These are phyloP conservation scores for Strobilomyces echinocephalus DNA, from an alignment of 768 basidiomycete genomes.

Conservation along the genomic window DNA sequence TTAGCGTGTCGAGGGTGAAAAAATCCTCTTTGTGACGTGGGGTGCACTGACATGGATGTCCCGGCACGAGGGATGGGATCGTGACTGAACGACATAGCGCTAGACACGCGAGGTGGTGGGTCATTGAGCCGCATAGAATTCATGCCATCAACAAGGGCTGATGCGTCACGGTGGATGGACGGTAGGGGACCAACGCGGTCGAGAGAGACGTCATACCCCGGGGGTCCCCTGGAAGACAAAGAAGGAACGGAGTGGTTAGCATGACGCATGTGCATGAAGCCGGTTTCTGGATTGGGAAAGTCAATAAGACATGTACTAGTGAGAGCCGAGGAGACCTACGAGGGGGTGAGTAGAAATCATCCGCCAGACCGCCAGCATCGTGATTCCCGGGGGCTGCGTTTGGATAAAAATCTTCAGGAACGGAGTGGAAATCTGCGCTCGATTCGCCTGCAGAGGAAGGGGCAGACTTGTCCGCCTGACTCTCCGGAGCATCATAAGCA, in stretches of 20 bases:
- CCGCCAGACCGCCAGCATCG: conserved; percentile 2
- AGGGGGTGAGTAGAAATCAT: conserved; percentile 18
- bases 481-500: conserved; percentile 27
- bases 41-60: conserved; percentile 53
- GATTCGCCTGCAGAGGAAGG: conserved; percentile 4
- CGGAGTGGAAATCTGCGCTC: conserved; percentile 1
- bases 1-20: conserved; percentile 39
- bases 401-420: conserved; percentile 2
- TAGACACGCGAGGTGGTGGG: conserved; percentile 29
- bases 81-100: conserved; percentile 22
- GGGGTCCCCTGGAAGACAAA: conserved; percentile 36
- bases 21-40: conserved; percentile 27
- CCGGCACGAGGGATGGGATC: conserved; percentile 53
- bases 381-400: conserved; percentile 5
- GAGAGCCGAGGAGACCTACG: conserved; percentile 17
- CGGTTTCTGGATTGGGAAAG: conserved; percentile 12
- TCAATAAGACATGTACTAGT: conserved; percentile 6
- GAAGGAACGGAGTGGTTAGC: conserved; percentile 47
- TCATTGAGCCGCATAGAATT: conserved; percentile 51
- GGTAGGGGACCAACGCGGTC: conserved; percentile 28
- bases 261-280: conserved; percentile 42
- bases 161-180: conserved; percentile 38
- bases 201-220: conserved; percentile 29
- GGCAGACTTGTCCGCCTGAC: conserved; percentile 4
- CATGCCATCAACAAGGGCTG: conserved; percentile 47